These are phyloP conservation scores for Clarireedia sp. DNA, from an alignment of 2,329 filamentous ascomycete genomes.

Conservation along the genomic window DNA sequence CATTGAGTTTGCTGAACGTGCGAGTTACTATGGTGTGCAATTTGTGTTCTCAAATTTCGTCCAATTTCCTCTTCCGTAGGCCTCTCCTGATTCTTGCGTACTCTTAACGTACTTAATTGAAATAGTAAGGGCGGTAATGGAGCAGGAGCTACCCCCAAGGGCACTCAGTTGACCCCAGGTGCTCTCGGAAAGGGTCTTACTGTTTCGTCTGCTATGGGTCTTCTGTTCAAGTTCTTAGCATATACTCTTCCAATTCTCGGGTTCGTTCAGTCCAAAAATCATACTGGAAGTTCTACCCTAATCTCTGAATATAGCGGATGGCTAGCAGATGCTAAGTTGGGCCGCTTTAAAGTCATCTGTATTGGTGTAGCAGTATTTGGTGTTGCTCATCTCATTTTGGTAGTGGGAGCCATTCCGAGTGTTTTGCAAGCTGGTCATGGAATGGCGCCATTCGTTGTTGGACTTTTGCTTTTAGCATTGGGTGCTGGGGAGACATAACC, in stretches of 20 bases:
- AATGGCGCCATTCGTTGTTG: slow-evolving; percentile 38
- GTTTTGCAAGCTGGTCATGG: slow-evolving; percentile 45
- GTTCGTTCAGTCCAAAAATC: slow-evolving; percentile 2
- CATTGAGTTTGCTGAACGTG: slow-evolving; percentile 68
- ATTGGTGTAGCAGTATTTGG: slow-evolving; percentile 43
- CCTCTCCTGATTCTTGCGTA: background rate
- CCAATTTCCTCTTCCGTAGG: slow-evolving; percentile 46
- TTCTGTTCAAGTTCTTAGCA: slow-evolving; percentile 44
- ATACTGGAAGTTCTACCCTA: slow-evolving; percentile 32
- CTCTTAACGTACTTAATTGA: background rate
- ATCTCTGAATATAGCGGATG: slow-evolving; percentile 33
- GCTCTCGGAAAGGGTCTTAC: slow-evolving; percentile 51
- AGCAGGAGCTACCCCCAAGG: slow-evolving; percentile 31
- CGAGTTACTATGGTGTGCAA: slow-evolving; percentile 67
- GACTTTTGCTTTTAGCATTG: slow-evolving; percentile 22
- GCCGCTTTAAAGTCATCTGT: slow-evolving; percentile 56
- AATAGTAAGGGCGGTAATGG: slow-evolving; percentile 32
- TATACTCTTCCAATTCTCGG: slow-evolving; percentile 33
- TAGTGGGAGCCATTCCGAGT: slow-evolving; percentile 18
- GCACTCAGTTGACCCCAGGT: slow-evolving; percentile 36
- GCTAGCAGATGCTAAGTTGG: slow-evolving; percentile 55
- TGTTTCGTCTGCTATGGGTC: slow-evolving; percentile 43
- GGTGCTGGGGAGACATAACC: slow-evolving; percentile 30
- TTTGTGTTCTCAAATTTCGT: slow-evolving; percentile 54
- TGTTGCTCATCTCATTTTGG: slow-evolving; percentile 54